phyloP scores from a whole-genome alignment of 2,329 filamentous ascomycete genomes.

The Botrytis galanthina region DNA sequence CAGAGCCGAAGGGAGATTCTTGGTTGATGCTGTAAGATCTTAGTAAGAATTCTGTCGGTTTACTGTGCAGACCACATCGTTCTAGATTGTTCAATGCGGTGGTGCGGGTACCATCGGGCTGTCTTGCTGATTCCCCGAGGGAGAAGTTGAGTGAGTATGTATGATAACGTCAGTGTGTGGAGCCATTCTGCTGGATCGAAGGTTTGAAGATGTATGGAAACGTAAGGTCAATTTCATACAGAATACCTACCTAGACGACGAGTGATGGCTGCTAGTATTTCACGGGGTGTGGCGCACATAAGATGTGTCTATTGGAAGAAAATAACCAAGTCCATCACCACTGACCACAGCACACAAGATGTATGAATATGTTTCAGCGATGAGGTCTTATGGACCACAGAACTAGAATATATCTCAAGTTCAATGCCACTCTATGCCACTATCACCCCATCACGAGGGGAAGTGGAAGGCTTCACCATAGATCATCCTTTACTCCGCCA shows the following conservation, averaged over 20 bases:
- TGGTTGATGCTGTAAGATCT: background rate
- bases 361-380: background rate
- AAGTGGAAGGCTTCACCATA: background rate
- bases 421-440: background rate
- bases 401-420: background rate
- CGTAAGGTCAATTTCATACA: background rate
- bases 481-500: background rate
- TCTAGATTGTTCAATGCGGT: background rate
- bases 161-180: constrained; percentile 12
- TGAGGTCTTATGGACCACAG: background rate
- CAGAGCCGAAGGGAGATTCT: background rate
- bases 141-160: background rate
- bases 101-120: background rate
- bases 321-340: background rate
- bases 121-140: background rate
- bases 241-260: background rate
- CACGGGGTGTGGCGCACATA: background rate
- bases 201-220: background rate
- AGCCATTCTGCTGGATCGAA: background rate
- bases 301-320: background rate
- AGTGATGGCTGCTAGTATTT: background rate
- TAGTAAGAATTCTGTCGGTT: background rate
- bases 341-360: background rate
- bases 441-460: background rate
- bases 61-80: background rate